Base-by-base conservation (phyloP, 2,329 filamentous ascomycete genomes). In the Sarocladium strictum region DNA sequence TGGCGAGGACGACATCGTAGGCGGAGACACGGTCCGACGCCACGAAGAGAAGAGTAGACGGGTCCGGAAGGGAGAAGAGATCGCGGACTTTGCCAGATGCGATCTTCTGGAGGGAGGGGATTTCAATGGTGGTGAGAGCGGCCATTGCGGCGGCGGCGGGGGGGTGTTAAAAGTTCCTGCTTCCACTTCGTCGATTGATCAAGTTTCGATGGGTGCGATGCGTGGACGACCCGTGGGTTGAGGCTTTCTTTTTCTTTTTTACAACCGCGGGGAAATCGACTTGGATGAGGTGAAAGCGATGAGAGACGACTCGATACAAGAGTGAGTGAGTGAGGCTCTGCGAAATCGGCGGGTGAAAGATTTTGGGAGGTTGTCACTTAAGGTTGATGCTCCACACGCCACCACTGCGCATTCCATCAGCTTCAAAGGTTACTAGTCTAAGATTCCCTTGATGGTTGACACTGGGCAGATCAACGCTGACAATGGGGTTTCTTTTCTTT, bases 11-110 rank as follows among this genome's bases (percentile, higher is more conserved):
- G 62, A 95, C 90, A 79, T 97, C 93, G 76, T 93, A 97, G 55
- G 94, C 94, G 23, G 90, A 96, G 69, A 97, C 94, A 61, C 94
- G 87, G 74, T 97, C 92, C 14, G 89, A 88, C 23, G 89, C 87
- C 54, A 92, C 84, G 67, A 96, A 93, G 55, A 96, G 85, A 3
- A 96, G 81, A 2, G 83, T 87, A 38, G 53, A 43, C 6, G 58
- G 51, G 41, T 62, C 56, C 66, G 89, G 83, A 54, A 95, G 74
- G 58, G 81, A 77, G 69, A 90, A 96, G 35, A 95, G 79, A 65
- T 95, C 89, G 64, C 90, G 84, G 24, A 95, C 90, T 74, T 95
- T 95, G 62, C 78, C 76, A 33, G 68, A 67, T 35, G 69, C 68
- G 47, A 72, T 59, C 58, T 65, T 67, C n/a, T 63, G 55, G 55